Conservation (phyloP, 441 rosid species). For the Populus hybrid region DNA sequence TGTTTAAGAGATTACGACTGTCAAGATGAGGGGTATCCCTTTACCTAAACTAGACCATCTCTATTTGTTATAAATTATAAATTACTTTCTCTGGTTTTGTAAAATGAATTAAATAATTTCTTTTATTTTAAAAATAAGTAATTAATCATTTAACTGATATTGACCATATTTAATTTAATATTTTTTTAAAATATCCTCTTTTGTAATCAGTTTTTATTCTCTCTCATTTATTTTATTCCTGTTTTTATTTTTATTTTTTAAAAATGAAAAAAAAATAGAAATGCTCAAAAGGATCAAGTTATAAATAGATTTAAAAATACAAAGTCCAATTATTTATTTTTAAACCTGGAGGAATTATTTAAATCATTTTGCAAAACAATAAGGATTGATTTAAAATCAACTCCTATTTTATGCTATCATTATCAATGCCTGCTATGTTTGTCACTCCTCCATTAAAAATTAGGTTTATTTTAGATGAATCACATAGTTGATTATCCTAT, state of each 20-base stretch:
- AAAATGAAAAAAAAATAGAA: too few relatives aligned
- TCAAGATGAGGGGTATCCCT: conserved; percentile 26
- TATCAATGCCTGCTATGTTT: conserved; percentile 7
- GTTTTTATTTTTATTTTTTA: too few relatives aligned
- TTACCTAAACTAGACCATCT: conserved; percentile 16
- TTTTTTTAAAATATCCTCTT: too few relatives aligned
- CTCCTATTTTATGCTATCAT: not conserved
- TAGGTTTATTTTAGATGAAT: not conserved
- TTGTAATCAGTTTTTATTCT: not conserved
- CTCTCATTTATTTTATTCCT: not conserved
- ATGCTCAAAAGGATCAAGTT: not conserved
- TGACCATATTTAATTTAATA: not conserved
- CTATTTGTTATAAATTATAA: not conserved
- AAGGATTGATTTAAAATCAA: not conserved
- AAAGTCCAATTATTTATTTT: too few relatives aligned
- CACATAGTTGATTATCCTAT: not conserved
- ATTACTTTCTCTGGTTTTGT: not conserved
- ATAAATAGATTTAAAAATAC: not conserved
- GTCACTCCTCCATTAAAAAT: not conserved
- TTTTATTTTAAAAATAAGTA: too few relatives aligned
- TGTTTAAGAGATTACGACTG: conserved; percentile 4
- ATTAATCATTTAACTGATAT: not conserved
- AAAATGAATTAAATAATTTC: not conserved
- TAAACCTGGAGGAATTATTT: not conserved
- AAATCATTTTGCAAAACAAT: not conserved